Evolutionary conservation across 2,329 filamentous ascomycete genomes (phyloP), one percentile per base, ranked within the genome.

Genomic region (Cercospora berteroae): DNA sequence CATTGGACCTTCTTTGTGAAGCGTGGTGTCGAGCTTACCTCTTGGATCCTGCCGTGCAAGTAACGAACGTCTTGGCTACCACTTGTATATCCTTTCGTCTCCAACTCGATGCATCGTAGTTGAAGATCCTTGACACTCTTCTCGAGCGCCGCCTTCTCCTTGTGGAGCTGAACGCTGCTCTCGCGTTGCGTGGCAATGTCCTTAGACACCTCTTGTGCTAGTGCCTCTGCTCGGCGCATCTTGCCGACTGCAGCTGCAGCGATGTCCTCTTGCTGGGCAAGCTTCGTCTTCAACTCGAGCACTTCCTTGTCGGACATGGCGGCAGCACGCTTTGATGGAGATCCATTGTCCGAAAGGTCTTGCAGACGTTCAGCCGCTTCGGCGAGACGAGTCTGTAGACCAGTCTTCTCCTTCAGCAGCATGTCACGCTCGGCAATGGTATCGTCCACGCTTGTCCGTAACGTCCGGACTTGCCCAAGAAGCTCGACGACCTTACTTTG

Each of bases 11-110:
- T 36, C 4, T 36, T 36, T 16, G 6, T 36, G 33, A 13, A 36
- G 33, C 6, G 5, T 36, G 12, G 33, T 16, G 33, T 36, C 33
- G 33, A 31, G 79, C 88, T 86, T 84, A 96, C 94, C 86, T 98
- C 94, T 82, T 97, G 93, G 72, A 99, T 93, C 60, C 94, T 88
- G 76, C 93, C 94, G 80, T 97, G 92, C 75, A 98, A 81, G 83
- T 97, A 98, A 76, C 95, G 91, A 73, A 98, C 92, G 80, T 98
- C 94, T 75, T 97, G 93, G 79, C 94, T 97, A 25, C 92, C 92
- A 71, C 90, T 96, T 20, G 94, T 95, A 81, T 96, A 98, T 63
- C 94, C 93, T 83, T 98, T 98, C 52, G 95, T 98, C 82, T 99
- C 94, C 8, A 98, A 85, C 77, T 98, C 95, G 62, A 99, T 90